Conservation (phyloP, 371 early-diverging fungal species). For the Mortierella sp. region DNA sequence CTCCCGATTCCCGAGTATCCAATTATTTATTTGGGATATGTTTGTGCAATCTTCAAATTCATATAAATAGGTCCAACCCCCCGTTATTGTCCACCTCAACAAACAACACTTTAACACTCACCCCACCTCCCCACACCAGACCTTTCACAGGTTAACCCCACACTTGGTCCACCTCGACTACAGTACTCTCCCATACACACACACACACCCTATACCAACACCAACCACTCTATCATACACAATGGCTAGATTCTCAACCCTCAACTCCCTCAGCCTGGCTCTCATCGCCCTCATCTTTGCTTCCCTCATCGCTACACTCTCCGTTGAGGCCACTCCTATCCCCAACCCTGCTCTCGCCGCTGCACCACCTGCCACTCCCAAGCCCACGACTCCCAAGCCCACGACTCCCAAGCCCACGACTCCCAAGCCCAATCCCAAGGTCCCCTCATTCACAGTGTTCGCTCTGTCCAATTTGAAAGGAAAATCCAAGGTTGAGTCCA, state of each 20-base stretch:
- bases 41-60: background rate
- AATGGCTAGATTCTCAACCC: conserved; percentile 30
- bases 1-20: too few relatives aligned
- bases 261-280: conserved; percentile 26
- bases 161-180: conserved; percentile 7
- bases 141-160: conserved; percentile 8
- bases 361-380: conserved; percentile 16
- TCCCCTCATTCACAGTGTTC: conserved; percentile 24
- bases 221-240: conserved; percentile 1
- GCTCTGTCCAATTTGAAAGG: conserved; percentile 11
- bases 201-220: background rate
- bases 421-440: too few relatives aligned
- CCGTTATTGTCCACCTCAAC: background rate
- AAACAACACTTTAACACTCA: too few relatives aligned
- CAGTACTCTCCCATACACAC: background rate
- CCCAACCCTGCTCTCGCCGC: conserved; percentile 9
- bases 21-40: too few relatives aligned
- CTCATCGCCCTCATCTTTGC: conserved; percentile 24
- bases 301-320: conserved; percentile 15
- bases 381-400: conserved; percentile 14
- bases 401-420: conserved; percentile 15
- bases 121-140: background rate
- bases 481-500: background rate
- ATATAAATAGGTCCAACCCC: background rate
- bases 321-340: conserved; percentile 8